A percentile compares a stretch with the other conserved stretches of the same genome.
phyloP scores from a whole-genome alignment of 169 alveolate species.

The Cryptosporidium felis region DNA sequence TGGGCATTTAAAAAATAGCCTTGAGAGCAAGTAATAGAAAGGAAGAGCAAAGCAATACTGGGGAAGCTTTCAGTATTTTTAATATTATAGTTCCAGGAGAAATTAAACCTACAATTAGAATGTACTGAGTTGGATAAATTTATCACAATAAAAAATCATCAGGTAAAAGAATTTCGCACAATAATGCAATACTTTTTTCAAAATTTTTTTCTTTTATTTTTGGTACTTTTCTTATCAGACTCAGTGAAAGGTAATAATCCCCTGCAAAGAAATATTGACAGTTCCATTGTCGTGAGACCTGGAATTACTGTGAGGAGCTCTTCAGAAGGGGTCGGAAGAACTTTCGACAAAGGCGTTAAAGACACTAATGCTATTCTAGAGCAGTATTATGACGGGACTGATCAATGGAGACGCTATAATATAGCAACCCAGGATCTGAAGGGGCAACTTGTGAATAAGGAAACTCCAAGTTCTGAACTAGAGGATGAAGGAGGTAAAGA shows the following conservation, averaged over 20 bases:
- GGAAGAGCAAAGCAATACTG: background rate
- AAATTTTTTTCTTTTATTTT: background rate
- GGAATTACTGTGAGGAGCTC: constrained; percentile 59
- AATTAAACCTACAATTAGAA: too few relatives aligned
- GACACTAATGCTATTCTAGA: constrained; percentile 28
- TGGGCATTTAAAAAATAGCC: background rate
- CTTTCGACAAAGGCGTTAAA: constrained; percentile 64
- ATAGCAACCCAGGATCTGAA: constrained; percentile 1
- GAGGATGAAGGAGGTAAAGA: background rate
- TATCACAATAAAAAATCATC: too few relatives aligned
- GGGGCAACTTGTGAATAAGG: background rate
- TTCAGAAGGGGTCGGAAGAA: constrained; percentile 60
- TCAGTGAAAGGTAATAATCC: background rate
- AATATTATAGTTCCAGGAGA: too few relatives aligned
- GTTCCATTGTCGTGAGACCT: constrained; percentile 14
- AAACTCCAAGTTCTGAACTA: background rate
- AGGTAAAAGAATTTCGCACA: too few relatives aligned
- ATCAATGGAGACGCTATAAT: constrained; percentile 46
- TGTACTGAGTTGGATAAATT: too few relatives aligned
- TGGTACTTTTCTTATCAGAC: background rate
- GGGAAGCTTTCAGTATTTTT: too few relatives aligned
- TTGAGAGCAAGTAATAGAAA: background rate
- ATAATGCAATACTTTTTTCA: too few relatives aligned
- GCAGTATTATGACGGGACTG: constrained; percentile 40
- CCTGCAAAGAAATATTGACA: background rate